Conservation (phyloP, 2,329 filamentous ascomycete genomes). For the Orbilia blumenaviensis region DNA sequence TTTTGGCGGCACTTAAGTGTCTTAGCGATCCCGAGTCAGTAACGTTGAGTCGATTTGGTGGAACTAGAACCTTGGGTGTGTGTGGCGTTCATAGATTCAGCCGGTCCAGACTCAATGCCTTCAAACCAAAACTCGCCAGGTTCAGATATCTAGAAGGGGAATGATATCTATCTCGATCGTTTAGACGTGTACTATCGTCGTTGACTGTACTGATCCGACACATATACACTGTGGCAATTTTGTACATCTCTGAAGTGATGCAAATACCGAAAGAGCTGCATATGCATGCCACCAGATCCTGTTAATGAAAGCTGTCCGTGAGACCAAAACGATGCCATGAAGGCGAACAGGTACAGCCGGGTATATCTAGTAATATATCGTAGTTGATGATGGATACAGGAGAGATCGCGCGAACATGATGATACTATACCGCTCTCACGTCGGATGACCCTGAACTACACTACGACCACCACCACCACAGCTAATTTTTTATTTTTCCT, state of each 20-base stretch:
- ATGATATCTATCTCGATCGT: no score
- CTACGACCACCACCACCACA: neutral
- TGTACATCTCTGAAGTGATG: no score
- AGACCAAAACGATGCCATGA: neutral
- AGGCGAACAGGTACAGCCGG: neutral
- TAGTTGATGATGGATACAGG: no score
- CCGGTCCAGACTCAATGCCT: no score
- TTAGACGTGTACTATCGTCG: no score
- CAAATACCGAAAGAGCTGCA: neutral
- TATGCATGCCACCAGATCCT: neutral
- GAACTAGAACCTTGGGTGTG: neutral
- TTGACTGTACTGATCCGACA: no score
- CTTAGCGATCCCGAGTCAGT: neutral
- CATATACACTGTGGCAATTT: no score
- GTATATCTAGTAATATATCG: no score
- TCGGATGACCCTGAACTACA: neutral
- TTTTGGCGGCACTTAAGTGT: neutral
- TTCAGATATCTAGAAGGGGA: no score
- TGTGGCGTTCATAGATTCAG: neutral
- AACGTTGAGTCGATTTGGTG: neutral
- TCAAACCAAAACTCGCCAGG: no score
- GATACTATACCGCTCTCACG: neutral
- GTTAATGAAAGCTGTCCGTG: neutral
- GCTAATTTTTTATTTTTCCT: neutral
- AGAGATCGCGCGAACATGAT: no score